Percentiles rank a stretch among this genome's conserved stretches.
Evolutionary conservation across 768 basidiomycete species (phyloP).

Genomic region (Boletus vermiculosoides): DNA sequence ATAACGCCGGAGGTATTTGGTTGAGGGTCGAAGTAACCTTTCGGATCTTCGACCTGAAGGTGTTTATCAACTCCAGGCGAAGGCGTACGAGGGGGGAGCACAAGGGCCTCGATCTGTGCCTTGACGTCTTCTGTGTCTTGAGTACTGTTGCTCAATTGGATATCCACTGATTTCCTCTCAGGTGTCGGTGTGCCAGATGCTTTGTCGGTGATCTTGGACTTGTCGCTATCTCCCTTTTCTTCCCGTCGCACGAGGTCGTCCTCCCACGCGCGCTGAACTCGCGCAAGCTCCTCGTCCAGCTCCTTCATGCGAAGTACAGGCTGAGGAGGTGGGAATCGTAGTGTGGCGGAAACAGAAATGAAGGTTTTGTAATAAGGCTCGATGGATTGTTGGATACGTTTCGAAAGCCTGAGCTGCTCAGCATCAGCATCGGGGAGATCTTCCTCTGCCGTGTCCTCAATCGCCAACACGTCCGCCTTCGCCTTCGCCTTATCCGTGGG

Average conservation of each 20-base stretch:
- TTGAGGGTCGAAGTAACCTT: slow-evolving; percentile 46
- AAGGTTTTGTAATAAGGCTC: slow-evolving; percentile 83
- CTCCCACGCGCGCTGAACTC: slow-evolving; percentile 76
- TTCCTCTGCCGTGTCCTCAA: slow-evolving; percentile 37
- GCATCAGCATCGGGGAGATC: slow-evolving; percentile 70
- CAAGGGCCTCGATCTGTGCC: slow-evolving; percentile 62
- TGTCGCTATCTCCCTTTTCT: slow-evolving; percentile 46
- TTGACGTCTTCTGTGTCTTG: slow-evolving; percentile 51
- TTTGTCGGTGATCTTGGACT: slow-evolving; percentile 13
- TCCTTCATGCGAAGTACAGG: slow-evolving; percentile 86
- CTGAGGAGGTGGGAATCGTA: slow-evolving; percentile 90
- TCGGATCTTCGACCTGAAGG: slow-evolving; percentile 31
- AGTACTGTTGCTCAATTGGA: slow-evolving; percentile 6
- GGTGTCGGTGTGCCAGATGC: slow-evolving; percentile 32
- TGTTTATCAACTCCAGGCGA: slow-evolving; percentile 31
- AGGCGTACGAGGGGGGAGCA: slow-evolving; percentile 42
- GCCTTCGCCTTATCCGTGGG: slow-evolving; percentile 18
- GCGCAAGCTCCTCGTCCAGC: slow-evolving; percentile 73
- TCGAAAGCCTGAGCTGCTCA: slow-evolving; percentile 65
- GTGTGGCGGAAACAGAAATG: slow-evolving; percentile 90
- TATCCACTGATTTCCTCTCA: slow-evolving; percentile 21
- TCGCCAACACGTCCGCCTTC: slow-evolving; percentile 5
- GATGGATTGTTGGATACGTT: slow-evolving; percentile 78
- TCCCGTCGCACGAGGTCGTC: slow-evolving; percentile 81
- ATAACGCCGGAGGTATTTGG: slow-evolving; percentile 30